Conservation (phyloP, 129 eudicot species). For the Escallonia rubra region DNA sequence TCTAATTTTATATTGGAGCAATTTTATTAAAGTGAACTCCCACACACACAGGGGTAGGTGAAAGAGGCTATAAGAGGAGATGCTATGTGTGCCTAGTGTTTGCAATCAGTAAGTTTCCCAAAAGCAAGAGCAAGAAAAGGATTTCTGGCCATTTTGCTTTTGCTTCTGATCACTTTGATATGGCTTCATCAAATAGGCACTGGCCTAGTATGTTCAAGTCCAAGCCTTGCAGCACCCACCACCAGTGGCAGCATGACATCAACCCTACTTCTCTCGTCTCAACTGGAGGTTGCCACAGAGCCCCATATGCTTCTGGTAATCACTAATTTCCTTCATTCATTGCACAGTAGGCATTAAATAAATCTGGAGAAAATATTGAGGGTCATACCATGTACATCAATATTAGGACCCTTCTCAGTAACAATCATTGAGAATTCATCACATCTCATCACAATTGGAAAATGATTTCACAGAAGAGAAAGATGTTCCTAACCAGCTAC, state of each 20-base stretch:
- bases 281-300: slow-evolving; percentile 26
- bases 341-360: neutral
- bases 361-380: too few relatives aligned
- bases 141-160: slow-evolving; percentile 13
- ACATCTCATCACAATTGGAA: too few relatives aligned
- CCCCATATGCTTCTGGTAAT: slow-evolving; percentile 48
- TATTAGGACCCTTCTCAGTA: too few relatives aligned
- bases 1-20: neutral
- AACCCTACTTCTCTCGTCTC: slow-evolving; percentile 34
- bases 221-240: slow-evolving; percentile 53
- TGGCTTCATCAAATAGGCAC: slow-evolving; percentile 93
- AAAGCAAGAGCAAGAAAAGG: slow-evolving; percentile 24
- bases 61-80: slow-evolving; percentile 55
- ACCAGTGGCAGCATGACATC: slow-evolving; percentile 53
- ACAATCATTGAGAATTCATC: too few relatives aligned
- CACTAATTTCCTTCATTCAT: neutral
- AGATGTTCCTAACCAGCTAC: too few relatives aligned
- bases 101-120: slow-evolving; percentile 27
- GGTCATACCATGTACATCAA: too few relatives aligned
- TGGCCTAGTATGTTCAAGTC: slow-evolving; percentile 99
- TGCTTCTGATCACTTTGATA: slow-evolving; percentile 5
- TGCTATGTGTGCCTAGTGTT: slow-evolving; percentile 26
- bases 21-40: slow-evolving; percentile 32
- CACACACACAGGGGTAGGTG: slow-evolving; percentile 54
- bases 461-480: too few relatives aligned